Conservation (phyloP, 352 stramenopile species). For the Globisporangium takayamanum region DNA sequence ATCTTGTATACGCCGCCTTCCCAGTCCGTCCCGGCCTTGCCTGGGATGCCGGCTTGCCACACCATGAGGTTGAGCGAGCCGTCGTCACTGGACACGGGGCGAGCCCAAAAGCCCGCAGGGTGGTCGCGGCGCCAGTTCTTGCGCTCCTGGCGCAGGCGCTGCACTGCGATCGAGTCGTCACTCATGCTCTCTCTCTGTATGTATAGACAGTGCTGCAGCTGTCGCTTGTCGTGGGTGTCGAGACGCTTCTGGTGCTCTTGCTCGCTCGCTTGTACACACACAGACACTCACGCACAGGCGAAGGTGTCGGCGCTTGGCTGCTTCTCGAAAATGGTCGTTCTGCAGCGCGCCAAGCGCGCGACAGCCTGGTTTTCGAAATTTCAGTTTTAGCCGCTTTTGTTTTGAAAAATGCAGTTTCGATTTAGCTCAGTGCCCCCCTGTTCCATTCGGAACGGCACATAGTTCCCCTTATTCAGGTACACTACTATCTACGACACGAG, state of each 20-base stretch:
- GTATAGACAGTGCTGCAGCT: not conserved
- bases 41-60: constrained; percentile 96
- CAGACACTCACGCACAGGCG: too few relatives aligned
- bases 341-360: too few relatives aligned
- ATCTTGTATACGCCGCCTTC: constrained; percentile 97
- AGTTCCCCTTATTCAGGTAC: too few relatives aligned
- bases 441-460: too few relatives aligned
- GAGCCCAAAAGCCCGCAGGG: constrained; percentile 96
- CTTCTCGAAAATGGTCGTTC: too few relatives aligned
- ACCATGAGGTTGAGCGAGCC: constrained; percentile 95
- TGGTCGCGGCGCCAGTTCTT: constrained; percentile 95
- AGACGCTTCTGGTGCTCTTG: not conserved
- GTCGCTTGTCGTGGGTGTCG: constrained; percentile 4
- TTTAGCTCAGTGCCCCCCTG: too few relatives aligned
- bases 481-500: too few relatives aligned
- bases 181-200: constrained; percentile 30
- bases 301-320: too few relatives aligned
- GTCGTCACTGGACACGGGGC: constrained; percentile 88
- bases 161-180: constrained; percentile 86
- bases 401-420: too few relatives aligned
- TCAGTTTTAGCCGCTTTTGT: too few relatives aligned
- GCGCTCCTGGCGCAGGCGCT: constrained; percentile 89
- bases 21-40: constrained; percentile 95
- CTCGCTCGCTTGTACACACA: not conserved
- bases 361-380: too few relatives aligned